Evolutionary conservation across 257 asterid genomes (phyloP).

Genomic region (Cordia subcordata): DNA sequence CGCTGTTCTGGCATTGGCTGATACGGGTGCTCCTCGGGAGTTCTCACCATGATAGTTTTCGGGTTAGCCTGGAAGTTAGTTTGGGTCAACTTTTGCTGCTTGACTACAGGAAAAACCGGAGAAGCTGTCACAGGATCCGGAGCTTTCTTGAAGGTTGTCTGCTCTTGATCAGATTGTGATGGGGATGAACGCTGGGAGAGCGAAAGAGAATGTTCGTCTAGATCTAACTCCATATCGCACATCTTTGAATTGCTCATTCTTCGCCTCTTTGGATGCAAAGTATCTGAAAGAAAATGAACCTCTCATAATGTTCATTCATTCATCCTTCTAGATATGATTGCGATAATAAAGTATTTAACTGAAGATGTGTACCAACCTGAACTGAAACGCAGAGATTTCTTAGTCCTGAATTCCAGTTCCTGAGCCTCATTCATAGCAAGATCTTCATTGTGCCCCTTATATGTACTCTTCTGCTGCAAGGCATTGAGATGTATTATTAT

Average conservation of each 20-base stretch:
- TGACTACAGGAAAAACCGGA: slow-evolving; percentile 35
- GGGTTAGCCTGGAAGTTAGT: slow-evolving; percentile 26
- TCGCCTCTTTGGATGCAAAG: slow-evolving; percentile 68
- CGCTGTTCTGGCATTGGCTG: slow-evolving; percentile 21
- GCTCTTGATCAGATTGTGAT: slow-evolving; percentile 68
- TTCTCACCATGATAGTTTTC: slow-evolving; percentile 17
- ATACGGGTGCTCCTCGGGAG: slow-evolving; percentile 32
- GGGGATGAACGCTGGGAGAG: slow-evolving; percentile 65
- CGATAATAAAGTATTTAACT: not conserved
- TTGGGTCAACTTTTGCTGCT: slow-evolving; percentile 29
- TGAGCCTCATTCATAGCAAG: slow-evolving; percentile 29
- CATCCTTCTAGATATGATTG: not conserved
- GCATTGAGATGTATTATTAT: not conserved
- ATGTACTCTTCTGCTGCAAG: slow-evolving; percentile 30
- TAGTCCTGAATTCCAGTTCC: slow-evolving; percentile 41
- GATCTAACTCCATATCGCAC: slow-evolving; percentile 31
- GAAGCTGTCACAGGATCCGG: slow-evolving; percentile 24
- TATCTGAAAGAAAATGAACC: slow-evolving; percentile 35
- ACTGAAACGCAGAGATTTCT: slow-evolving; percentile 29
- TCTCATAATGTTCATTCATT: not conserved
- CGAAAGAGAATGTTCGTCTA: slow-evolving; percentile 43
- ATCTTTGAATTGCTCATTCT: slow-evolving; percentile 41
- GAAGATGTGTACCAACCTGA: slow-evolving; percentile 30
- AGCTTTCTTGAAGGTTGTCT: slow-evolving; percentile 24
- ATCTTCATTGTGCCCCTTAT: slow-evolving; percentile 34